phyloP scores from a whole-genome alignment of 352 stramenopile species.

The Phytophthora sp. region DNA sequence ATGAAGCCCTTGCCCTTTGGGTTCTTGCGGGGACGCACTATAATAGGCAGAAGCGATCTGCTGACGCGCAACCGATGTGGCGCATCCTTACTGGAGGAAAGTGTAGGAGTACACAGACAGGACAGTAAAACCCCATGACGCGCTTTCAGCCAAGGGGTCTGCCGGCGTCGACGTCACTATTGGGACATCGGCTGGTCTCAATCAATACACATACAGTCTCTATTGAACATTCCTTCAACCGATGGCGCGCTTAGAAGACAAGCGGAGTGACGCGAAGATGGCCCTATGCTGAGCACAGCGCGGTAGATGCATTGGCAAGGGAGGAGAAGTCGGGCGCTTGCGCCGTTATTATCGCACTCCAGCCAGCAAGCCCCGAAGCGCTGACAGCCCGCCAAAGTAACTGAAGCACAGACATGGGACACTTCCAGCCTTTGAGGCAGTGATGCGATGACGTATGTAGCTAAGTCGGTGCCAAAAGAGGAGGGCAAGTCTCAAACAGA shows the following conservation, averaged over 20 bases:
- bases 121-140: slow-evolving; percentile 27
- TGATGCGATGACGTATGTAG: slow-evolving; percentile 16
- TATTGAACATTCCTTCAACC: slow-evolving; percentile 4
- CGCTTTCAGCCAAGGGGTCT: slow-evolving; percentile 16
- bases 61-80: slow-evolving; percentile 32
- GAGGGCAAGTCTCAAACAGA: background rate
- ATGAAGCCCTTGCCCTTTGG: slow-evolving; percentile 13
- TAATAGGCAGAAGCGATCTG: slow-evolving; percentile 34
- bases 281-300: background rate
- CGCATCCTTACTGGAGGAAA: slow-evolving; percentile 16
- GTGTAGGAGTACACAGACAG: slow-evolving; percentile 7
- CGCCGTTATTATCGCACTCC: too few species aligned
- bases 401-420: slow-evolving; percentile 12
- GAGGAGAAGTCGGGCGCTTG: too few species aligned
- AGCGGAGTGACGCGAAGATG: slow-evolving; percentile 1
- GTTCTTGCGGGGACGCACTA: background rate
- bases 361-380: slow-evolving; percentile 11
- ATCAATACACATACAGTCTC: background rate
- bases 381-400: slow-evolving; percentile 10
- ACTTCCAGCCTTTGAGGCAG: background rate
- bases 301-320: background rate
- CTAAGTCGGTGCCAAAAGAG: slow-evolving; percentile 17
- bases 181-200: slow-evolving; percentile 13
- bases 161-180: slow-evolving; percentile 35
- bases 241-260: slow-evolving; percentile 5